A percentile compares a stretch with the other conserved stretches of the same genome.
Conservation (phyloP, 768 basidiomycete genomes). For the Candolleomyces aberdarensis region DNA sequence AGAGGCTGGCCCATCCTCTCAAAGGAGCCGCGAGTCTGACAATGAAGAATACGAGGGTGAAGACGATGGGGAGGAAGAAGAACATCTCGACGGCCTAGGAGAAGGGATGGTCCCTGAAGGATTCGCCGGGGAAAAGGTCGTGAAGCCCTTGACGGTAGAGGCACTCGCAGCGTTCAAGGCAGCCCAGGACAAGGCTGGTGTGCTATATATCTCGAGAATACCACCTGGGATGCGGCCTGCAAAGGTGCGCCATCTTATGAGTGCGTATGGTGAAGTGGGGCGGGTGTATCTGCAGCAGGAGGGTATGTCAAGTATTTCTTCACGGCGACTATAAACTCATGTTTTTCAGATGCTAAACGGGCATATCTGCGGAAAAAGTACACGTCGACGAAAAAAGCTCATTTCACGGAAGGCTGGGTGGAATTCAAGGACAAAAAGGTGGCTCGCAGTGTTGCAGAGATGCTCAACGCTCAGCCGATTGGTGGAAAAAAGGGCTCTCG, state of each 20-base stretch:
- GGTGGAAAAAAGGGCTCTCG: slow-evolving; percentile 89
- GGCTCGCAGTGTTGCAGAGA: slow-evolving; percentile 85
- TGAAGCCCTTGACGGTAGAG: slow-evolving; percentile 74
- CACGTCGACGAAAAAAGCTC: slow-evolving; percentile 79
- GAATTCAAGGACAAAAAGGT: slow-evolving; percentile 95
- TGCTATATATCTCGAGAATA: slow-evolving; percentile 93
- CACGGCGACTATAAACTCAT: neutral
- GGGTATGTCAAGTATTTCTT: slow-evolving; percentile 44
- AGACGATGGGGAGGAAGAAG: slow-evolving; percentile 23
- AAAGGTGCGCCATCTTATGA: slow-evolving; percentile 93
- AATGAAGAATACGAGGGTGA: neutral
- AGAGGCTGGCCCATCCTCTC: slow-evolving; percentile 5
- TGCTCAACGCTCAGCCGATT: slow-evolving; percentile 95
- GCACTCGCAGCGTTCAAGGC: slow-evolving; percentile 73
- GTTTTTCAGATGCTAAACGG: slow-evolving; percentile 68
- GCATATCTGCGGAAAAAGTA: slow-evolving; percentile 81
- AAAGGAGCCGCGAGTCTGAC: neutral
- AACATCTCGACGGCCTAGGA: slow-evolving; percentile 25
- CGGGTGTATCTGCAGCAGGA: slow-evolving; percentile 92
- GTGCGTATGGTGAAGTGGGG: slow-evolving; percentile 84
- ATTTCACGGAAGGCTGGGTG: slow-evolving; percentile 97
- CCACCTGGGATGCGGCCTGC: slow-evolving; percentile 98
- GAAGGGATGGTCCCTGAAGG: slow-evolving; percentile 59
- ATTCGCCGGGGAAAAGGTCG: slow-evolving; percentile 56
- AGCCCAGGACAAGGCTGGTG: slow-evolving; percentile 73